phyloP scores from a whole-genome alignment of 2,329 filamentous ascomycete species.

The Neopestalotiopsis clavispora region DNA sequence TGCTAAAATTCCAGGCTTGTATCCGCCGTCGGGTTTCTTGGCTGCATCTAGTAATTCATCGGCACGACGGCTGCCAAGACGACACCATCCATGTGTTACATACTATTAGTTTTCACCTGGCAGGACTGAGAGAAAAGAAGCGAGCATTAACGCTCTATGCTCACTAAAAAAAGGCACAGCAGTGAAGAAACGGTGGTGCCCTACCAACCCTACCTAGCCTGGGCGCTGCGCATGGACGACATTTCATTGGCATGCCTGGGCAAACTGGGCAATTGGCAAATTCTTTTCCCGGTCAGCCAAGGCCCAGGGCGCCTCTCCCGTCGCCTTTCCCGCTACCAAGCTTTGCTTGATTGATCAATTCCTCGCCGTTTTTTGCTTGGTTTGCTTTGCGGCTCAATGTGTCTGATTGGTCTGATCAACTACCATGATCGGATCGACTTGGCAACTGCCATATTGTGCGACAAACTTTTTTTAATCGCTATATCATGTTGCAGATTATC shows the following conservation, averaged over 20 bases:
- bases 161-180: too few relatives aligned
- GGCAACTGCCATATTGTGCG: neutral
- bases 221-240: neutral
- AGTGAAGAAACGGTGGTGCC: neutral
- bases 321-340: constrained; percentile 14
- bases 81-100: neutral
- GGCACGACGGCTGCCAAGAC: neutral
- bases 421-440: neutral
- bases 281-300: neutral
- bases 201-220: neutral
- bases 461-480: neutral
- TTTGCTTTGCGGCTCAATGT: neutral
- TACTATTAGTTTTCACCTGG: neutral
- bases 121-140: neutral
- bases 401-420: neutral
- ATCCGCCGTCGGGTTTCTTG: neutral
- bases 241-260: neutral
- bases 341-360: neutral
- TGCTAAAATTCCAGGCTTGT: neutral
- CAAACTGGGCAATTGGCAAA: neutral
- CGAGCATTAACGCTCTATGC: neutral
- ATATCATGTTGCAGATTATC: neutral
- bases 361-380: neutral
- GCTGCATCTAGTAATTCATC: neutral
- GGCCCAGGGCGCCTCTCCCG: constrained; percentile 11